phyloP scores from a whole-genome alignment of 176 grass and related monocot species.

The Zea luxurians region DNA sequence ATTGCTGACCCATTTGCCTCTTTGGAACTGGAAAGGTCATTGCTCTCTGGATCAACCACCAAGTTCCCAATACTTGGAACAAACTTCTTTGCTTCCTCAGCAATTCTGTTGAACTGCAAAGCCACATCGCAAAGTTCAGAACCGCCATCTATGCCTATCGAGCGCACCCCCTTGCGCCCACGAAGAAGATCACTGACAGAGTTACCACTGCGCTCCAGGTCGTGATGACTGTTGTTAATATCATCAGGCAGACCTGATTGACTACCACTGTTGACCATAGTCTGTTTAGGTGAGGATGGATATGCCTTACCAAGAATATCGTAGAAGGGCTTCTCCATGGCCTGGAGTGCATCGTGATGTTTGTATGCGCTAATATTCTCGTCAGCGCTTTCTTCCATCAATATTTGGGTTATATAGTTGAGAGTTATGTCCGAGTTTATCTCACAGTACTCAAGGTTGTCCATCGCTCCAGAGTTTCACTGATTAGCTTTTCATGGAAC shows the following conservation, averaged over 20 bases:
- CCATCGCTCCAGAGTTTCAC: neutral
- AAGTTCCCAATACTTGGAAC: slow-evolving; percentile 48
- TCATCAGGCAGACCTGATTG: neutral
- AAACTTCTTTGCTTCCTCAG: slow-evolving; percentile 47
- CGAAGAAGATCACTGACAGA: neutral
- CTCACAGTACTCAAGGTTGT: slow-evolving; percentile 22
- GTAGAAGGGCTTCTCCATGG: slow-evolving; percentile 28
- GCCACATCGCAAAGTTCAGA: neutral
- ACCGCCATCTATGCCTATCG: neutral
- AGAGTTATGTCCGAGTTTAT: slow-evolving; percentile 44
- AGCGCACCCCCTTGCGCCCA: neutral
- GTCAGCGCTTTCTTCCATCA: slow-evolving; percentile 61
- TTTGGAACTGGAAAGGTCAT: slow-evolving; percentile 1
- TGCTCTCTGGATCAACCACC: slow-evolving; percentile 23
- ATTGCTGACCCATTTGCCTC: neutral
- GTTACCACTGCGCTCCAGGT: neutral
- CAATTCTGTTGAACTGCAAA: slow-evolving; percentile 32
- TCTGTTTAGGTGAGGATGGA: slow-evolving; percentile 15
- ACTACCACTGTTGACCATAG: neutral
- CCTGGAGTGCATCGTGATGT: slow-evolving; percentile 22
- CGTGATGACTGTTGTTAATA: neutral
- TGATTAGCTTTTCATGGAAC: neutral
- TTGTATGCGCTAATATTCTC: slow-evolving; percentile 33
- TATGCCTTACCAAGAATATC: slow-evolving; percentile 36
- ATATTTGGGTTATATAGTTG: slow-evolving; percentile 43